Evolutionary conservation across 1,284 basidiomycete genomes (phyloP).

Genomic region (Sphaerobolus stellatus): DNA sequence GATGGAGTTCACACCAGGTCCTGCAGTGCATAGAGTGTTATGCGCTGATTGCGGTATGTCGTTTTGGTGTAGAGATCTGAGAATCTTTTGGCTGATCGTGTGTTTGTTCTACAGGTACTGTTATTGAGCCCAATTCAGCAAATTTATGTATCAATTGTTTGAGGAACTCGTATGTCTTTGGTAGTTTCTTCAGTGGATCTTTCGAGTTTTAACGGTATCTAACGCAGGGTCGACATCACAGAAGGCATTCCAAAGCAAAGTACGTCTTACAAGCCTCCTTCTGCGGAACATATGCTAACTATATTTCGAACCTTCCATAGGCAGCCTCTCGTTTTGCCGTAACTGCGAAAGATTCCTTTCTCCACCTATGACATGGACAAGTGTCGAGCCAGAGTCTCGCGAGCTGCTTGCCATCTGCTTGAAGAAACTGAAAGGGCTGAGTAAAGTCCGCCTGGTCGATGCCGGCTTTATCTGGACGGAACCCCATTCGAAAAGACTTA

Average conservation of each 20-base stretch:
- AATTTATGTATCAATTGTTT: conserved; percentile 94
- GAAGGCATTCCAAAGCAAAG: conserved; percentile 98
- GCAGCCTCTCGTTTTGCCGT: conserved; percentile 92
- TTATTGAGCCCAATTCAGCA: conserved; percentile 93
- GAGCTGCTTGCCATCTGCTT: conserved; percentile 90
- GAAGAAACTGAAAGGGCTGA: conserved; percentile 92
- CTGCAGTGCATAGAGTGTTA: conserved; percentile 72
- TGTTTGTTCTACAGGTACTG: conserved; percentile 58
- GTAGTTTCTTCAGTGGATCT: conserved; percentile 6
- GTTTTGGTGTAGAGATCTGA: no score
- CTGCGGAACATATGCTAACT: conserved; percentile 11
- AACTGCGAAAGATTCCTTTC: conserved; percentile 97
- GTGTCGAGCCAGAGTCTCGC: conserved; percentile 86
- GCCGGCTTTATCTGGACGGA: conserved; percentile 99
- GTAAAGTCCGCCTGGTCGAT: conserved; percentile 93
- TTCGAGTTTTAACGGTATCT: conserved; percentile 16
- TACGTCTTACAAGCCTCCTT: conserved; percentile 31
- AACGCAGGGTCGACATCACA: conserved; percentile 86
- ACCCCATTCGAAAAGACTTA: conserved; percentile 91
- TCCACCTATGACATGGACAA: conserved; percentile 86
- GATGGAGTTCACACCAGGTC: conserved; percentile 75
- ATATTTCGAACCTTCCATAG: conserved; percentile 33
- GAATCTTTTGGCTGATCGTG: conserved; percentile 11
- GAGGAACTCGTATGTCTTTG: conserved; percentile 68
- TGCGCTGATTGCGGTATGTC: conserved; percentile 78